Evolutionary conservation across 1,139 yeast species (phyloP).

Genomic region (Zhuliangozyma parablackwelliae): DNA sequence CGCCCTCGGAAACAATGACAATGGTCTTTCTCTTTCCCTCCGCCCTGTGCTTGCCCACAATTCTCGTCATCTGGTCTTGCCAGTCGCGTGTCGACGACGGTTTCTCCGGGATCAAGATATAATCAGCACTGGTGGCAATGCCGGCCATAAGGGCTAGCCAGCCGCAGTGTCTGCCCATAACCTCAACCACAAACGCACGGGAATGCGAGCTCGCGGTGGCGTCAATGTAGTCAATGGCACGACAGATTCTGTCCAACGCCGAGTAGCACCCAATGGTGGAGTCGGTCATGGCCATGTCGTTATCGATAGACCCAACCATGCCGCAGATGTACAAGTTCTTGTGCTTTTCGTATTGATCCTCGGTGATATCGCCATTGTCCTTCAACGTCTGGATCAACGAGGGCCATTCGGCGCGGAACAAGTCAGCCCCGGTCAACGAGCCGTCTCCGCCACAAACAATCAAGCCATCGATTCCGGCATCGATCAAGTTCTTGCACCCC

Average conservation of each 20-base stretch:
- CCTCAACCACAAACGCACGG: constrained; percentile 79
- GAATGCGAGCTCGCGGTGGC: constrained; percentile 84
- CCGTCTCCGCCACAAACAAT: constrained; percentile 88
- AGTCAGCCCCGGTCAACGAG: constrained; percentile 77
- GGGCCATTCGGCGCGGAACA: constrained; percentile 79
- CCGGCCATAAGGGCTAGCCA: constrained; percentile 86
- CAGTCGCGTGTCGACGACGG: constrained; percentile 60
- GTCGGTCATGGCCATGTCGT: constrained; percentile 80
- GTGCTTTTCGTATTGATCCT: constrained; percentile 49
- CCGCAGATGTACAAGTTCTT: constrained; percentile 68
- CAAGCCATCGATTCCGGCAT: constrained; percentile 71
- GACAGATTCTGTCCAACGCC: constrained; percentile 70
- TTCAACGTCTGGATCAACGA: constrained; percentile 59
- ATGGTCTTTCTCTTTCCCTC: constrained; percentile 76
- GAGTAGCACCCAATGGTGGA: constrained; percentile 81
- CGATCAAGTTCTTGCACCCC: constrained; percentile 66
- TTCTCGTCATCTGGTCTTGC: constrained; percentile 63
- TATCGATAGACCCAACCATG: constrained; percentile 77
- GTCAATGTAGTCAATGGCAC: constrained; percentile 76
- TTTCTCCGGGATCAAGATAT: constrained; percentile 75
- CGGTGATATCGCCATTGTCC: constrained; percentile 44
- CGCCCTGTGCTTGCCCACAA: constrained; percentile 61
- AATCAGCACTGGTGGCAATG: constrained; percentile 77
- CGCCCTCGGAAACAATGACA: constrained; percentile 83
- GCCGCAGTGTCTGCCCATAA: constrained; percentile 90